Evolutionary conservation across 2,329 filamentous ascomycete genomes (phyloP).

Genomic region (Aspergillus clavatus): DNA sequence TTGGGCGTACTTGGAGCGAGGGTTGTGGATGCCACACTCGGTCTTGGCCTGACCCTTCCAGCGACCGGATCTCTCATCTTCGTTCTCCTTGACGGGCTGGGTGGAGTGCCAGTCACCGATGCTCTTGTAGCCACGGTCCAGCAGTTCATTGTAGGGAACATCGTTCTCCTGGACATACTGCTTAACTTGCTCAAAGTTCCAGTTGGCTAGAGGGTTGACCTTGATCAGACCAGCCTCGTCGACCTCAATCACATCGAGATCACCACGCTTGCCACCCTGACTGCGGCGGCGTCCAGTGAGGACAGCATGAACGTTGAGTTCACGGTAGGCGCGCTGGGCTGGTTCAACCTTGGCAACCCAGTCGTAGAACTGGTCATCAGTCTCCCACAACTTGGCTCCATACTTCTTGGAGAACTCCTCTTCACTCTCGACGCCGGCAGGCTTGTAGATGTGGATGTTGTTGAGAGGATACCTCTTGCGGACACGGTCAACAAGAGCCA

Average conservation of each 20-base stretch:
- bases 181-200: slow-evolving; percentile 86
- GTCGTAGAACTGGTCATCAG: slow-evolving; percentile 85
- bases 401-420: slow-evolving; percentile 78
- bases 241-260: slow-evolving; percentile 85
- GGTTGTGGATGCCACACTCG: slow-evolving; percentile 98
- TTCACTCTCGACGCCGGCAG: slow-evolving; percentile 65
- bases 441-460: slow-evolving; percentile 85
- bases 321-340: slow-evolving; percentile 81
- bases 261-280: slow-evolving; percentile 87
- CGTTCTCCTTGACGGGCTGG: slow-evolving; percentile 77
- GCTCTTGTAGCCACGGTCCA: slow-evolving; percentile 95
- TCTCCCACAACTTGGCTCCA: slow-evolving; percentile 79
- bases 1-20: slow-evolving; percentile 85
- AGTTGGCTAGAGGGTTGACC: slow-evolving; percentile 94
- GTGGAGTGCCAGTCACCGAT: slow-evolving; percentile 98
- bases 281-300: slow-evolving; percentile 87
- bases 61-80: slow-evolving; percentile 91
- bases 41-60: slow-evolving; percentile 97
- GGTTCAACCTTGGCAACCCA: slow-evolving; percentile 98
- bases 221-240: slow-evolving; percentile 91
- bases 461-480: slow-evolving; percentile 70
- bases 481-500: slow-evolving; percentile 68
- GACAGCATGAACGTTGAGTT: slow-evolving; percentile 82
- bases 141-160: slow-evolving; percentile 87
- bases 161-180: slow-evolving; percentile 78